Evolutionary conservation across 257 asterid genomes (phyloP), one percentile per base, ranked within the genome.

Genomic region (Scutellaria barbata): DNA sequence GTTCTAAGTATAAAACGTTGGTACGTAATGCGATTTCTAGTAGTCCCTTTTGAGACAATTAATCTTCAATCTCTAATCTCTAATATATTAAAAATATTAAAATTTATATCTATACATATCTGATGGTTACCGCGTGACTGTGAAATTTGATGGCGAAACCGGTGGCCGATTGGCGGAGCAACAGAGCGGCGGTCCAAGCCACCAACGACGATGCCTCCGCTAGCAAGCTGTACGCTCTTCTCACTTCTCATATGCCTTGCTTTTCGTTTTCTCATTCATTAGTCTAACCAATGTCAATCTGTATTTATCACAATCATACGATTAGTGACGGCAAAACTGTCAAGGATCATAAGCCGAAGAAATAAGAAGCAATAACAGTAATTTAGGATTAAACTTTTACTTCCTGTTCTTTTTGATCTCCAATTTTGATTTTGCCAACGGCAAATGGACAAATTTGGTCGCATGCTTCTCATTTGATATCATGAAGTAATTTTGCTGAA

Each of bases 171-270:
- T 69, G 73, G 79, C 89, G 95, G 51, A 90, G 92, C 91, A 89
- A 89, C 82, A 81, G 84, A 68, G 85, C 88, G 73, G 92, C 98
- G 60, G 96, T 93, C 62, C 98, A 93, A 77, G 98, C 98, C 80
- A 93, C 96, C 74, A 90, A 93, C 84, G 96, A 89, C 81, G 98
- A 93, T 73, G 98, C 98, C 71, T 89, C 98, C 43, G 98, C 97
- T 43, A 93, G 97, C 84, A 90, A 93, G 78, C 87, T 90, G 98
- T 92, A 84, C 16, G 75, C 11, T 16, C 17, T 35, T 67, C 52
- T 47, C 47, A 4, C n/a, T 37, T 47, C 67, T 56, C 53, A 18
- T 9, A 10, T 53, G 77, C 73, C 13, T 30, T 46, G 41, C 1
- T 20, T 70, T 20, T 46, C 35, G 7, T 10, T 69, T 65, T 68